Evolutionary conservation across 169 alveolate species (phyloP).

Genomic region (Neospora caninum): DNA sequence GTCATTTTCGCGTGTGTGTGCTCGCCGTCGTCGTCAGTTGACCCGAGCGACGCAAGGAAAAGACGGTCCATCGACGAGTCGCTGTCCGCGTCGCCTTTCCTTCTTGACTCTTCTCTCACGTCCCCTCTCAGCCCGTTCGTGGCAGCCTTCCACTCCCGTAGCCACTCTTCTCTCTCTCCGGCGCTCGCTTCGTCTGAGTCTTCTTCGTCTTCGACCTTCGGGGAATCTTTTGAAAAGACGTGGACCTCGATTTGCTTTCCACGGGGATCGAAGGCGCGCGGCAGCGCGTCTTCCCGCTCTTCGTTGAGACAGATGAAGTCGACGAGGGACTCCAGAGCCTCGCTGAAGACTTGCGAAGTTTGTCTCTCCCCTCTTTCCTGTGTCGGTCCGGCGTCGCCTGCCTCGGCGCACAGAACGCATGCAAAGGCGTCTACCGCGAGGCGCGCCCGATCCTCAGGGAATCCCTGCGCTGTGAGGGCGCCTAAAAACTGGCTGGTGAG

Average conservation of each 20-base stretch:
- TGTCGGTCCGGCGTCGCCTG: no score
- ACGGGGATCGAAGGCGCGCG: slow-evolving; percentile 48
- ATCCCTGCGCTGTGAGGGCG: background rate
- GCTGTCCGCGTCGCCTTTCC: no score
- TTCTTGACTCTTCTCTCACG: no score
- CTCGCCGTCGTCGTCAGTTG: background rate
- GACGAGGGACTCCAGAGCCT: slow-evolving; percentile 41
- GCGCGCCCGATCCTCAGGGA: background rate
- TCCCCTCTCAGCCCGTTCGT: no score
- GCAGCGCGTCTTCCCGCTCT: slow-evolving; percentile 35
- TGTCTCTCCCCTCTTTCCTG: background rate
- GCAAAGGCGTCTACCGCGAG: background rate
- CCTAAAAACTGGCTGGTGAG: background rate
- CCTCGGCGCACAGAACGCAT: background rate
- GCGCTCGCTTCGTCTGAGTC: background rate
- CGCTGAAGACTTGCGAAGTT: background rate
- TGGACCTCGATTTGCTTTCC: slow-evolving; percentile 60
- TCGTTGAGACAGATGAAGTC: slow-evolving; percentile 56
- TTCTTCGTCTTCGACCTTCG: background rate
- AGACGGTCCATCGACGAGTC: no score
- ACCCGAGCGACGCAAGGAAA: no score
- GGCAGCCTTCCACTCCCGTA: background rate
- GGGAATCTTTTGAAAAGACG: background rate
- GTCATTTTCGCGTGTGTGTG: background rate
- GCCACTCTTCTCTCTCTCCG: background rate